Evolutionary conservation across 352 stramenopile genomes (phyloP).

Genomic region (Phytophthora pini): DNA sequence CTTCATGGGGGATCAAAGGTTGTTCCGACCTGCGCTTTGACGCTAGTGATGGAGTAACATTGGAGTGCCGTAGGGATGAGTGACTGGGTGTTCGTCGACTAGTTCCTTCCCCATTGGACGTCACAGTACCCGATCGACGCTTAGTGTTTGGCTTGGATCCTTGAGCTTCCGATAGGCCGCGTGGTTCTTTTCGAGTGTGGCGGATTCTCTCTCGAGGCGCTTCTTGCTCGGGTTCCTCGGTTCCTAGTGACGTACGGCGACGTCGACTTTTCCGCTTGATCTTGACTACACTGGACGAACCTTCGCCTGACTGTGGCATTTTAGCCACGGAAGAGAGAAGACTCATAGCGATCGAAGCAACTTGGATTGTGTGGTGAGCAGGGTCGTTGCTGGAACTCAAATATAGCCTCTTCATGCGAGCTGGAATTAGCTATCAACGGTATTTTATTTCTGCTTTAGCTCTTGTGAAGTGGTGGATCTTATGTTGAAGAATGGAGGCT

Average conservation of each 20-base stretch:
- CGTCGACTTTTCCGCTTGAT: conserved; percentile 37
- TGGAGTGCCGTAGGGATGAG: conserved; percentile 8
- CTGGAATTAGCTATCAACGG: conserved; percentile 10
- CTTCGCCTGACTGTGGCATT: conserved; percentile 7
- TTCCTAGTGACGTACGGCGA: neutral
- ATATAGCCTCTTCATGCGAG: conserved; percentile 7
- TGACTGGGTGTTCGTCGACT: conserved; percentile 18
- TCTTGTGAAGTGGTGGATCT: conserved; percentile 5
- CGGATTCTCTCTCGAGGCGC: conserved; percentile 10
- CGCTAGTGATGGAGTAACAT: neutral
- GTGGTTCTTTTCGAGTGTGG: conserved; percentile 7
- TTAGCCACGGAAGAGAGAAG: conserved; percentile 15
- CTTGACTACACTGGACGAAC: conserved; percentile 9
- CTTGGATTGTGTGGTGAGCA: conserved; percentile 10
- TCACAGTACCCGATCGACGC: conserved; percentile 3
- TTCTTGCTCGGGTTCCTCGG: conserved; percentile 13
- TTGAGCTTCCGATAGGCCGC: conserved; percentile 3
- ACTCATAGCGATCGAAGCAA: conserved; percentile 18
- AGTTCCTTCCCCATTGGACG: conserved; percentile 4
- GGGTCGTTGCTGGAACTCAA: neutral
- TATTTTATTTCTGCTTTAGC: conserved; percentile 13
- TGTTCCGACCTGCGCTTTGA: conserved; percentile 6
- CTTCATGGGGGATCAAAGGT: conserved; percentile 2
- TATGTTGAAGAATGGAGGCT: conserved; percentile 27
- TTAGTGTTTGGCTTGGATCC: conserved; percentile 3